Evolutionary conservation across 768 basidiomycete species (phyloP), one percentile per base, ranked within the genome.

Genomic region (Myochromella boudieri): DNA sequence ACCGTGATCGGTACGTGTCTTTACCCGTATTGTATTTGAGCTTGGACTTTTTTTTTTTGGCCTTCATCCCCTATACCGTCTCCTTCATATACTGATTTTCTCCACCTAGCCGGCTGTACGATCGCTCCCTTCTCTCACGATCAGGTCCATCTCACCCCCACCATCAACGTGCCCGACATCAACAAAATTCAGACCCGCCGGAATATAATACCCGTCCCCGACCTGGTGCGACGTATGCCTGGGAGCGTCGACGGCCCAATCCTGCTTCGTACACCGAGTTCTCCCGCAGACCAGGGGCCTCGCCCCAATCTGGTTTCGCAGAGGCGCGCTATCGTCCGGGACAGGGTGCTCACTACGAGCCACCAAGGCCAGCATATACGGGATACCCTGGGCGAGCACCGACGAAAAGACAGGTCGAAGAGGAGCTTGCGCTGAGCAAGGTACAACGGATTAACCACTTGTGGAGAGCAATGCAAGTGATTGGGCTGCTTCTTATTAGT

Each of bases 71-170:
- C 33, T 34, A 6, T 14, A 12, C 8, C 8, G 28, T 34, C 33
- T 34, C 33, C n/a, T 17, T 14, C 14, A 7, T n/a, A 7, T 14
- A 17, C 33, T 6, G 14, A 6, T 34, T 34, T 34, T 34, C 24
- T 27, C 8, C 1, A 40, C 20, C 27, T 2, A 76, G 75, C 34
- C 69, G 74, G 33, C 64, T 72, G 4, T 77, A 76, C 54, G 76
- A 77, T 49, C 68, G 72, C 9, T 68, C 63, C 20, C 60, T 74
- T 27, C 62, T 66, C 34, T 34, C 53, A 18, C 2, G 42, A 43
- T 18, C 46, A 15, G 66, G 68, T 26, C 48, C 57, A n/a, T 40
- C 54, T 26, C 37, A 57, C 42, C 43, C 52, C 32, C 53, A 42
- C 37, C 47, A 40, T 42, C 53, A 36, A 28, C 52, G 12, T 28